These are phyloP conservation scores for Rhodocollybia butyracea DNA, from an alignment of 768 basidiomycete species.

Conservation along the genomic window DNA sequence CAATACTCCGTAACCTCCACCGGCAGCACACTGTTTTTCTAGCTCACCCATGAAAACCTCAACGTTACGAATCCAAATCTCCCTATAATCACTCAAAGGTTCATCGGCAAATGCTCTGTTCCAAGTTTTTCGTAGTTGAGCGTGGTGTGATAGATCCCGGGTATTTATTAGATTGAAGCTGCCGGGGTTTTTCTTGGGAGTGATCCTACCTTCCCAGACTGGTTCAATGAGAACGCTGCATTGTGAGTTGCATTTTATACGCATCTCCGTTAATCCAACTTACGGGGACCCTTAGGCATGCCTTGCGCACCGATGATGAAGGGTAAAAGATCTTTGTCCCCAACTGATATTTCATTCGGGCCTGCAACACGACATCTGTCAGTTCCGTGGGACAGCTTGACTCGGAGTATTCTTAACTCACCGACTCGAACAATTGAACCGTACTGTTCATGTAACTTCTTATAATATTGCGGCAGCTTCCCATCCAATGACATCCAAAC, in stretches of 20 bases:
- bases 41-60: slow-evolving; percentile 17
- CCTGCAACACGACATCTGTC: slow-evolving; percentile 19
- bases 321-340: neutral
- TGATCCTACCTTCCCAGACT: slow-evolving; percentile 21
- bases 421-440: slow-evolving; percentile 7
- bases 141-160: slow-evolving; percentile 2
- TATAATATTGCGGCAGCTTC: slow-evolving; percentile 6
- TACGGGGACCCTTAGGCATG: slow-evolving; percentile 5
- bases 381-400: slow-evolving; percentile 20
- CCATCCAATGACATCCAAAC: slow-evolving; percentile 1
- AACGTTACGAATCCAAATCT: slow-evolving; percentile 14
- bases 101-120: slow-evolving; percentile 21
- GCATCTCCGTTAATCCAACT: slow-evolving; percentile 14
- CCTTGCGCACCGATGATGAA: slow-evolving; percentile 2
- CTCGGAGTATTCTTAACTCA: too few species aligned
- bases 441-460: slow-evolving; percentile 6
- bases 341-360: slow-evolving; percentile 7
- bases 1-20: slow-evolving; percentile 8
- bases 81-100: slow-evolving; percentile 23
- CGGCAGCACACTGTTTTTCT: neutral
- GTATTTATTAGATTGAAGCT: slow-evolving; percentile 12
- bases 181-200: slow-evolving; percentile 13
- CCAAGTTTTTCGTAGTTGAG: slow-evolving; percentile 25
- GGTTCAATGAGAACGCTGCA: slow-evolving; percentile 4
- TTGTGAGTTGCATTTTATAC: slow-evolving; percentile 4